phyloP scores from a whole-genome alignment of 2,329 filamentous ascomycete genomes.

The Pestalotiopsis sp. region DNA sequence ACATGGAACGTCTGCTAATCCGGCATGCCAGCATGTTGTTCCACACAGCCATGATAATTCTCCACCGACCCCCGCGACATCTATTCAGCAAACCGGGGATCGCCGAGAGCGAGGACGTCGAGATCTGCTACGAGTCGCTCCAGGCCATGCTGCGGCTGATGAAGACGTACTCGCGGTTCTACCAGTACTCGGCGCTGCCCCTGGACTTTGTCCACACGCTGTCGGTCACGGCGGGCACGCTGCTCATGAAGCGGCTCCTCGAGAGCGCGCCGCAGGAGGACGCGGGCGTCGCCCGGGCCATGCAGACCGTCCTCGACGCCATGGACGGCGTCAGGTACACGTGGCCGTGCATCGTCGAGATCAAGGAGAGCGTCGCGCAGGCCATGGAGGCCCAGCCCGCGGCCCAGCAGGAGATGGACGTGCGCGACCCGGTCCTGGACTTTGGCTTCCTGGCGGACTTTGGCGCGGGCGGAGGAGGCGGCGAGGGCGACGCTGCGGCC shows the following conservation, averaged over 20 bases:
- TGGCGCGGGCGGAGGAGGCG: neutral
- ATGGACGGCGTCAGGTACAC: conserved; percentile 55
- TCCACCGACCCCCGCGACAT: conserved; percentile 50
- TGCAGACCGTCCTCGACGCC: conserved; percentile 51
- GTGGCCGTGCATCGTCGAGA: conserved; percentile 48
- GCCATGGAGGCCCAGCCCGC: conserved; percentile 17
- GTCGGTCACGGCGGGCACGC: conserved; percentile 46
- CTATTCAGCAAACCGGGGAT: conserved; percentile 42
- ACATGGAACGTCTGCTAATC: neutral
- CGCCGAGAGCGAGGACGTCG: conserved; percentile 45
- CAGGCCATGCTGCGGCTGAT: conserved; percentile 47
- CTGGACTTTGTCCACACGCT: conserved; percentile 36
- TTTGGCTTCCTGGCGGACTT: conserved; percentile 24
- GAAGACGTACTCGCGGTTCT: conserved; percentile 45
- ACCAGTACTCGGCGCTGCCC: conserved; percentile 45
- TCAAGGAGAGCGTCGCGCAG: conserved; percentile 35
- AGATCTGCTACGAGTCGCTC: conserved; percentile 52
- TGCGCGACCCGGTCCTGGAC: conserved; percentile 24
- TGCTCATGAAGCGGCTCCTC: conserved; percentile 49
- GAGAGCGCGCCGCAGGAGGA: conserved; percentile 42
- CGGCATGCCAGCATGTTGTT: conserved; percentile 41
- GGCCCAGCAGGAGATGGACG: conserved; percentile 13
- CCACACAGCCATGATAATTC: conserved; percentile 54
- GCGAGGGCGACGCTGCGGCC: neutral
- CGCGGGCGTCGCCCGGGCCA: conserved; percentile 48